Percentiles rank a stretch among this genome's conserved stretches.
Evolutionary conservation across 108 stramenopile species (phyloP).

Genomic region (Aurantiochytrium sp.): DNA sequence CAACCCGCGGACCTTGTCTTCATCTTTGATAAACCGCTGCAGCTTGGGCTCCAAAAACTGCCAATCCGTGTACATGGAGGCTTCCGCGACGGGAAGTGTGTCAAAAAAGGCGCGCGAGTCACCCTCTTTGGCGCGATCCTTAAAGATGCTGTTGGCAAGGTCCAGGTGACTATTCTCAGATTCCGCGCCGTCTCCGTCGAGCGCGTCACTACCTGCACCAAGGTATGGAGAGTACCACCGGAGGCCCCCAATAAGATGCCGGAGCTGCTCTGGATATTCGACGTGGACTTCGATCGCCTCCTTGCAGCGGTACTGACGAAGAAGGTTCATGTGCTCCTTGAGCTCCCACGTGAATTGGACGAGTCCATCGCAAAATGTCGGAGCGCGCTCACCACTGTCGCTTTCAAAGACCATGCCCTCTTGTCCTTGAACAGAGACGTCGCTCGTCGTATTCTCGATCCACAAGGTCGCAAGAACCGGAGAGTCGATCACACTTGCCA

Average conservation of each 20-base stretch:
- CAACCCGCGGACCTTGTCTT: background rate
- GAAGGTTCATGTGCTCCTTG: background rate
- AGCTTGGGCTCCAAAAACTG: slow-evolving; percentile 4
- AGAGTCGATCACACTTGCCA: background rate
- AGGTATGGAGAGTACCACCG: background rate
- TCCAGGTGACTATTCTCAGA: background rate
- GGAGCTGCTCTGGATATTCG: background rate
- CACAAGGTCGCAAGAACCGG: background rate
- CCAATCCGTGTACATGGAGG: background rate
- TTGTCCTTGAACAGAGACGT: background rate
- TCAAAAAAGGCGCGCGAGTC: background rate
- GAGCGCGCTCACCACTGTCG: background rate
- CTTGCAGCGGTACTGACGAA: background rate
- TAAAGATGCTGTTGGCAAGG: background rate
- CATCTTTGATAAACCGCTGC: background rate
- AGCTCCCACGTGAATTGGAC: background rate
- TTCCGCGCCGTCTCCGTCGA: too few species aligned
- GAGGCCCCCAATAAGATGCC: background rate
- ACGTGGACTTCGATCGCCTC: background rate
- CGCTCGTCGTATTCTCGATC: background rate
- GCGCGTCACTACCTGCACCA: too few species aligned
- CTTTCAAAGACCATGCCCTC: background rate
- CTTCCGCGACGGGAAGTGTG: background rate
- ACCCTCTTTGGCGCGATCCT: background rate
- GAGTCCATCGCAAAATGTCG: background rate